Percentiles rank a stretch among this genome's conserved stretches.
Conservation (phyloP, 441 rosid species). For the Metrosideros polymorpha region DNA sequence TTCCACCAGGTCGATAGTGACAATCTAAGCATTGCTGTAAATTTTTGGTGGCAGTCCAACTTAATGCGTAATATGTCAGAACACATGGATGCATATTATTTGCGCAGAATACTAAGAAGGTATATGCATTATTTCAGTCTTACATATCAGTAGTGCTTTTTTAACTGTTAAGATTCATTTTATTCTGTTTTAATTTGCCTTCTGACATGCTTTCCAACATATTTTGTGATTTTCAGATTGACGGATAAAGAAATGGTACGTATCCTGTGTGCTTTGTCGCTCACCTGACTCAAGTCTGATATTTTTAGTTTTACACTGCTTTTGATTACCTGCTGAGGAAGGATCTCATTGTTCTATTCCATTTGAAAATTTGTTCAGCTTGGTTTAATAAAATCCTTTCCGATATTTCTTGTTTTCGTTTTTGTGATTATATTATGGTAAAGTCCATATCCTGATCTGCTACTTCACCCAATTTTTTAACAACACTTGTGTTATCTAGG, state of each 20-base stretch:
- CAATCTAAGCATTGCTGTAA: slow-evolving; percentile 73
- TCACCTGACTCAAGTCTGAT: not conserved
- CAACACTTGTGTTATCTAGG: not conserved
- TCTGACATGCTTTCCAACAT: slow-evolving; percentile 5
- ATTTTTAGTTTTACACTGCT: not conserved
- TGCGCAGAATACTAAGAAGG: slow-evolving; percentile 80
- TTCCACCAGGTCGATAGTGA: slow-evolving; percentile 85
- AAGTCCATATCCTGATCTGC: not conserved
- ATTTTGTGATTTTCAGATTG: slow-evolving; percentile 40
- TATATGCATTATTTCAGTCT: slow-evolving; percentile 9
- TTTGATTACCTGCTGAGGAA: not conserved
- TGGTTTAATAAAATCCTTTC: not conserved
- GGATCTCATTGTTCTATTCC: not conserved
- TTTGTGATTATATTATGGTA: not conserved
- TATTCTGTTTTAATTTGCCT: slow-evolving; percentile 10
- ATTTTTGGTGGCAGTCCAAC: slow-evolving; percentile 89
- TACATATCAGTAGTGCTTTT: not conserved
- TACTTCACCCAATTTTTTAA: not conserved
- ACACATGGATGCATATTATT: slow-evolving; percentile 89
- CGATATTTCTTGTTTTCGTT: not conserved
- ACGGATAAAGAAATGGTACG: slow-evolving; percentile 82
- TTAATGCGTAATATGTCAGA: slow-evolving; percentile 52
- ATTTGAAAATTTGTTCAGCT: not conserved
- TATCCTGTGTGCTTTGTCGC: slow-evolving; percentile 8
- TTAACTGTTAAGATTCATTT: slow-evolving; percentile 17